phyloP scores from a whole-genome alignment of 179 eudicot species.

The Sideroxylon spinosum region DNA sequence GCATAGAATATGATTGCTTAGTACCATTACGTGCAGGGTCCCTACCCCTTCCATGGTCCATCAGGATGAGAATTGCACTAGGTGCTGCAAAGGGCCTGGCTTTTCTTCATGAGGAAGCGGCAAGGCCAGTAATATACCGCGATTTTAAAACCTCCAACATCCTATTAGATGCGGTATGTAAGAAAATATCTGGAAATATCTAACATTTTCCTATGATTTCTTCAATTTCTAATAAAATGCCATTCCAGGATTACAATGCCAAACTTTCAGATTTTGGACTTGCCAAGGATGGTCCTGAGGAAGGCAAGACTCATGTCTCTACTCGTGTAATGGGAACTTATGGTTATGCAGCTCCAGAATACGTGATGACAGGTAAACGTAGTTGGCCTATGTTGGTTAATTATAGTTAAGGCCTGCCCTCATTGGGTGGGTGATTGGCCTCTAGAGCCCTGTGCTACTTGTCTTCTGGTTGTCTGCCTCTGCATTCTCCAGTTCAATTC shows the following conservation, averaged over 20 bases:
- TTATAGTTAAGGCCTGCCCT: background rate
- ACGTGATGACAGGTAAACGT: conserved; percentile 49
- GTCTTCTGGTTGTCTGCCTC: background rate
- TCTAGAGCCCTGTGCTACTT: background rate
- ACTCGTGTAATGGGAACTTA: conserved; percentile 60
- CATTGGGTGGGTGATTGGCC: background rate
- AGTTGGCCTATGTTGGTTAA: background rate
- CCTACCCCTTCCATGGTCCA: conserved; percentile 63
- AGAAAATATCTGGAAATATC: background rate
- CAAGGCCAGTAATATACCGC: conserved; percentile 61
- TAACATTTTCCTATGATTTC: background rate
- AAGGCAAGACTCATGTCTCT: conserved; percentile 53
- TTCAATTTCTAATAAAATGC: conserved; percentile 13
- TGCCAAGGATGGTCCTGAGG: conserved; percentile 55
- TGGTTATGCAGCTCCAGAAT: conserved; percentile 57
- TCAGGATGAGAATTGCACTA: conserved; percentile 72
- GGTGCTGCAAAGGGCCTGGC: conserved; percentile 83
- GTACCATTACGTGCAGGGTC: conserved; percentile 32
- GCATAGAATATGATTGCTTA: background rate
- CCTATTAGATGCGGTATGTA: conserved; percentile 45
- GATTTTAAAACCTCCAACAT: conserved; percentile 80
- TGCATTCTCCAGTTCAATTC: background rate
- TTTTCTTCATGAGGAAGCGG: conserved; percentile 73
- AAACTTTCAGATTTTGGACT: conserved; percentile 59
- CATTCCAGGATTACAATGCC: conserved; percentile 44